Conservation (phyloP, 1,139 yeast species). For the Hansenula sp. region DNA sequence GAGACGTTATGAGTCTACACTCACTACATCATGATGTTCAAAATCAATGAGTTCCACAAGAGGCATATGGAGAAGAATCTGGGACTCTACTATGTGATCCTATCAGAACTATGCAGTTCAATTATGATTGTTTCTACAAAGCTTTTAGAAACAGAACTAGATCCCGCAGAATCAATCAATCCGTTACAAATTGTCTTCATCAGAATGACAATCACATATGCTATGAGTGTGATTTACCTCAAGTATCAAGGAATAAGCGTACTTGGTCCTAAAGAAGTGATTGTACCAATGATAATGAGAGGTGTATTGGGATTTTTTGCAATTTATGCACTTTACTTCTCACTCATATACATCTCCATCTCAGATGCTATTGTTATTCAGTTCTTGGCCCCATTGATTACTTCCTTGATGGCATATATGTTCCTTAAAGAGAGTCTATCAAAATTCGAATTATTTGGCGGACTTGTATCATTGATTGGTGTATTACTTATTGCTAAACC, state of each 20-base stretch:
- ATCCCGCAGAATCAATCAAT: slow-evolving; percentile 51
- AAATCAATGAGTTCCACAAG: no score
- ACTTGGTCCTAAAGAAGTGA: slow-evolving; percentile 57
- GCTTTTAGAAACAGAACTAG: slow-evolving; percentile 59
- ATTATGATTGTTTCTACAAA: slow-evolving; percentile 75
- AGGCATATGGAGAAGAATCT: background rate
- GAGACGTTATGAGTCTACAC: no score
- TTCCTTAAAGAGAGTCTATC: slow-evolving; percentile 61
- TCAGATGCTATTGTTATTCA: slow-evolving; percentile 72
- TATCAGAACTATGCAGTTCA: slow-evolving; percentile 41
- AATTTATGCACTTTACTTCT: slow-evolving; percentile 65
- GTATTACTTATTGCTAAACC: slow-evolving; percentile 79
- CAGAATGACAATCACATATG: slow-evolving; percentile 69
- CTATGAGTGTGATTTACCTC: slow-evolving; percentile 53
- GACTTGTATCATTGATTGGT: slow-evolving; percentile 61
- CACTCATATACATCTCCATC: slow-evolving; percentile 63
- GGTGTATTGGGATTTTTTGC: slow-evolving; percentile 74
- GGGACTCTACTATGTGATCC: slow-evolving; percentile 38
- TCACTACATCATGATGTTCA: no score
- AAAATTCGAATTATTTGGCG: slow-evolving; percentile 57
- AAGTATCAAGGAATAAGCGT: slow-evolving; percentile 49
- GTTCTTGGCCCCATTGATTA: slow-evolving; percentile 70
- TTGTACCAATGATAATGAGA: slow-evolving; percentile 46
- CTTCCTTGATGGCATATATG: slow-evolving; percentile 65
- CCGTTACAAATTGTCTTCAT: slow-evolving; percentile 74